Conservation (phyloP, 2,329 filamentous ascomycete species). For the Fusarium illudens region DNA sequence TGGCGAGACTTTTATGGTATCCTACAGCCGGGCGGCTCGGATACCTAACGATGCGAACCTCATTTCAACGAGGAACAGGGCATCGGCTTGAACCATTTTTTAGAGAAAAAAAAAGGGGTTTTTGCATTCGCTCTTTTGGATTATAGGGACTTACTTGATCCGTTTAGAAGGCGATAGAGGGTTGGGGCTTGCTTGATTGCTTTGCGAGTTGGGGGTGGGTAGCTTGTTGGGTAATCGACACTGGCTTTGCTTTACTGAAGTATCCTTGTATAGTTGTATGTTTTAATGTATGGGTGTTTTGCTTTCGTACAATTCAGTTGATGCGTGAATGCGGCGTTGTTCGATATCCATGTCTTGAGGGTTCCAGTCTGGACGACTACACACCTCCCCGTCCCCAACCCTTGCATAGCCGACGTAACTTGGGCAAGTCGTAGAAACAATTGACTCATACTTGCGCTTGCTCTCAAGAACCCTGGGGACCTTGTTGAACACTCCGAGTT, state of each 20-base stretch:
- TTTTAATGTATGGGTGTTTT: neutral
- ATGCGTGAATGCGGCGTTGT: neutral
- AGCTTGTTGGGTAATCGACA: neutral
- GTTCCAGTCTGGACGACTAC: neutral
- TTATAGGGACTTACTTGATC: neutral
- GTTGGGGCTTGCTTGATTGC: neutral
- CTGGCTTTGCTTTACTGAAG: neutral
- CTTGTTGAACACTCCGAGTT: constrained; percentile 12
- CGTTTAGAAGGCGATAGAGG: neutral
- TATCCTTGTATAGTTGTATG: neutral
- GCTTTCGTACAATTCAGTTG: neutral
- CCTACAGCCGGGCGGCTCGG: neutral
- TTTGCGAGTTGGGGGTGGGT: neutral
- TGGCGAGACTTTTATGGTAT: constrained; percentile 12
- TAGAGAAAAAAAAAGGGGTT: neutral
- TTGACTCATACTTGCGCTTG: neutral
- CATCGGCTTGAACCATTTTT: neutral
- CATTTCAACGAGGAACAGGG: neutral
- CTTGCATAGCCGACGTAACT: neutral
- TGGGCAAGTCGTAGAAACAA: neutral
- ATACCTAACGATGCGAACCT: constrained; percentile 5
- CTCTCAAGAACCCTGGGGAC: neutral
- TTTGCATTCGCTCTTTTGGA: neutral
- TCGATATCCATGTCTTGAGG: neutral
- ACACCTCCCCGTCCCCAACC: rapidly evolving